Evolutionary conservation across 1,139 yeast species (phyloP), one percentile per base, ranked within the genome.

Genomic region (Geotrichum macrosporum): DNA sequence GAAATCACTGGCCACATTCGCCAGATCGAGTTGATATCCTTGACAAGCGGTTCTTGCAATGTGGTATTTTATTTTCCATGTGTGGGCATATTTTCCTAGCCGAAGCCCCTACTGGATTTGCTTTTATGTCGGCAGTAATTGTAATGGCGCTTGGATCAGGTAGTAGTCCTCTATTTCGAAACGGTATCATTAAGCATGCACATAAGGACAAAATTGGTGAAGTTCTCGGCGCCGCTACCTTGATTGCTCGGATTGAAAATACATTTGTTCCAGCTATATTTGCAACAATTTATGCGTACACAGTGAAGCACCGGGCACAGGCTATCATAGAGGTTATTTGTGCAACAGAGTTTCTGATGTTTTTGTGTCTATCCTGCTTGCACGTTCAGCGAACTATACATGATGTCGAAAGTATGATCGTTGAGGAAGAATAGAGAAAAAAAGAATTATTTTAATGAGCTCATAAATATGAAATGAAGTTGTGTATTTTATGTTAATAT

Each of bases 151-250:
- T 70, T 0, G 47, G 46, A 2, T 35, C 47, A 5, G 44, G 47
- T 16, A 39, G 36, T 13, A 21, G 39, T 3, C 84, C 85, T 0
- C 68, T 77, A 1, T 52, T 78, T 22, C 75, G 74, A 50, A 68
- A 76, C 4, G 57, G 78, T 2, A 58, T 79, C 32, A 71, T 77
- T 50, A 80, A 79, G 59, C 76, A 76, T 55, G 72, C 71, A 8
- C 57, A 60, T n/a, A 56, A 55, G 43, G 57, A 57, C 15, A 53
- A 57, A 35, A 56, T 63, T 5, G 70, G 70, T 2, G 63, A 58
- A 36, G 56, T 65, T 16, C 50, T 66, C 12, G 70, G 70, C 6
- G 68, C 65, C 1, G 47, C 63, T 12, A 55, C 64, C 3, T 54
- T 61, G 15, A 50, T 65, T 34, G 55, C 62, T 38, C 51, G 55